phyloP scores from a whole-genome alignment of 2,329 filamentous ascomycete species.

The Aspergillus phoenicis region DNA sequence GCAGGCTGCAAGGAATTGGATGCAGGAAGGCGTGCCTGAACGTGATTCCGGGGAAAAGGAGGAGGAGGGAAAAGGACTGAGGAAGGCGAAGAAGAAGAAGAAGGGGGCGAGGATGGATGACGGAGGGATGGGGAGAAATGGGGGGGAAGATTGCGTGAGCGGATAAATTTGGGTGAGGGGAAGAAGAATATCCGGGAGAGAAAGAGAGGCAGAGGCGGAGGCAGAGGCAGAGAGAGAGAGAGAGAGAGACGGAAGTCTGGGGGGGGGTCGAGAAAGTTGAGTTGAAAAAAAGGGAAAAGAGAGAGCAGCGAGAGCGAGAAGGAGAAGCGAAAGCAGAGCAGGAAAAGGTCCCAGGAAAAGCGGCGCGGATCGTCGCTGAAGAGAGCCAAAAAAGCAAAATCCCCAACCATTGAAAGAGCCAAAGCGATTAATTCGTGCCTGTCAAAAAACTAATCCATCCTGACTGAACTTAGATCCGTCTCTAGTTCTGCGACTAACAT shows the following conservation, averaged over 20 bases:
- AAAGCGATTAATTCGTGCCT: too few relatives aligned
- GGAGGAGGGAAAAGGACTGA: neutral
- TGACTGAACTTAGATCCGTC: neutral
- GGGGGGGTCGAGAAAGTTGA: neutral
- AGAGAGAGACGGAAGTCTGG: neutral
- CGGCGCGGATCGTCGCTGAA: neutral
- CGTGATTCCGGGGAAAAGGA: neutral
- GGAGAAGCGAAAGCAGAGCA: neutral
- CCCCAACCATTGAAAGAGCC: neutral
- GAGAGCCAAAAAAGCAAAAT: slow-evolving; percentile 1
- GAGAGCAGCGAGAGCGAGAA: neutral
- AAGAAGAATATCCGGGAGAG: too few relatives aligned
- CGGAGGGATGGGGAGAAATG: too few relatives aligned
- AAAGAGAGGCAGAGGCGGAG: neutral
- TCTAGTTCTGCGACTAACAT: too few relatives aligned
- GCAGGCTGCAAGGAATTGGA: neutral
- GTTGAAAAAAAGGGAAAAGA: neutral
- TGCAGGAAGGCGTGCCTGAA: neutral
- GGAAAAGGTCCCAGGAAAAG: neutral
- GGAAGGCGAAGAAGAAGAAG: neutral
- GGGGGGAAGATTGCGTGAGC: too few relatives aligned
- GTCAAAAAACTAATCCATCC: too few relatives aligned
- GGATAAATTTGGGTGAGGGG: too few relatives aligned
- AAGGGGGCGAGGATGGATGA: too few relatives aligned
- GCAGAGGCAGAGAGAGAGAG: neutral